These are phyloP conservation scores for Trichosporon sp. DNA, from an alignment of 1,284 basidiomycete genomes.

Conservation along the genomic window DNA sequence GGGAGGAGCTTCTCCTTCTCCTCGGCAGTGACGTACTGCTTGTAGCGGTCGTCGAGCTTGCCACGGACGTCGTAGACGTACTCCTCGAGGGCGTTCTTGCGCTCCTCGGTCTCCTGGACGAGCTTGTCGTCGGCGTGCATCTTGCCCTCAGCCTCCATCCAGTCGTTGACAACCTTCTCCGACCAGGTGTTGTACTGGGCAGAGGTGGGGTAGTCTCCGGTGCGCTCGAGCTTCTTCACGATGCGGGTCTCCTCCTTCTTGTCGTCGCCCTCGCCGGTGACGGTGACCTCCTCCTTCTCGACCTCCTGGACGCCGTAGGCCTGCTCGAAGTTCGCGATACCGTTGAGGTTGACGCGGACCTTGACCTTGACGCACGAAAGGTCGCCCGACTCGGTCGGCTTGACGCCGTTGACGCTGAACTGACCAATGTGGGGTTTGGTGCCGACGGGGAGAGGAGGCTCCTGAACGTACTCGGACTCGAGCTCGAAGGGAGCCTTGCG, in stretches of 20 bases:
- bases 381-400: conserved; percentile 61
- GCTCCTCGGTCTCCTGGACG: conserved; percentile 90
- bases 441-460: conserved; percentile 61
- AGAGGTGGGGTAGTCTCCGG: conserved; percentile 71
- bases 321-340: conserved; percentile 74
- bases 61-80: conserved; percentile 89
- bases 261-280: conserved; percentile 50
- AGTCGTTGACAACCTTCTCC: conserved; percentile 56
- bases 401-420: conserved; percentile 73
- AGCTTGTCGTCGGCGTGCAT: conserved; percentile 89
- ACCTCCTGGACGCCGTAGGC: conserved; percentile 72
- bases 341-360: conserved; percentile 76
- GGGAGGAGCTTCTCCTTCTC: conserved; percentile 72
- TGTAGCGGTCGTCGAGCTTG: conserved; percentile 83
- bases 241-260: conserved; percentile 64
- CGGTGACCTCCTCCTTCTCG: conserved; percentile 61
- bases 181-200: conserved; percentile 62
- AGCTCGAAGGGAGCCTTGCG: conserved; percentile 79
- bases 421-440: conserved; percentile 77
- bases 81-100: conserved; percentile 94
- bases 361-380: conserved; percentile 78
- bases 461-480: conserved; percentile 72
- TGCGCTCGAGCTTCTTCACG: conserved; percentile 65
- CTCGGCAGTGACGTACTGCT: conserved; percentile 60
- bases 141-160: conserved; percentile 71